Percentiles rank a stretch among this genome's conserved stretches.
phyloP scores from a whole-genome alignment of 306 rosid genomes.

The Mucuna pruriens region DNA sequence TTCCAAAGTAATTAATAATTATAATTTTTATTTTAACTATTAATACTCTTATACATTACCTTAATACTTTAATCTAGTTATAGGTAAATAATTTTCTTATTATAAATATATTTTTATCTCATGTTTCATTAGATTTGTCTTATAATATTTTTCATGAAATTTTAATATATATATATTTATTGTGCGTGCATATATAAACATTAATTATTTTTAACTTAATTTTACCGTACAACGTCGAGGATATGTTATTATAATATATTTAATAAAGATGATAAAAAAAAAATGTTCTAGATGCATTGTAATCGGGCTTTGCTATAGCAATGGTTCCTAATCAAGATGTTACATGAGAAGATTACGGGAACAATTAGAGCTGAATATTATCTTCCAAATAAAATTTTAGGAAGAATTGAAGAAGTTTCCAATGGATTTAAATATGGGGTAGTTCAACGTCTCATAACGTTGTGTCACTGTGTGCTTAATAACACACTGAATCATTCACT shows the following conservation, averaged over 20 bases:
- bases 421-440: constrained; percentile 5
- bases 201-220: not conserved
- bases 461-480: not conserved
- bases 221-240: not conserved
- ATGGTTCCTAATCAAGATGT: not conserved
- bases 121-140: not conserved
- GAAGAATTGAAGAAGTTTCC: constrained; percentile 38
- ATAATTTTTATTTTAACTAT: no score
- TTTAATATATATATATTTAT: not conserved
- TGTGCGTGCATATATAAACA: no score
- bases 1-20: no score
- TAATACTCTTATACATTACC: no score
- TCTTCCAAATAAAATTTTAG: not conserved
- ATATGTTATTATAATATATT: not conserved
- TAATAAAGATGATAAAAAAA: not conserved
- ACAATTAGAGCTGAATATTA: not conserved
- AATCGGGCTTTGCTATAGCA: not conserved
- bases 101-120: not conserved
- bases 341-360: not conserved
- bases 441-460: not conserved
- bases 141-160: not conserved
- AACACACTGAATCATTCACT: constrained; percentile 36
- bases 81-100: no score
- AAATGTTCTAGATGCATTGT: not conserved
- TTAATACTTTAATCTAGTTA: no score